Evolutionary conservation across 305 asterid species (phyloP), one percentile per base, ranked within the genome.

Genomic region (Fraxinus sp.): DNA sequence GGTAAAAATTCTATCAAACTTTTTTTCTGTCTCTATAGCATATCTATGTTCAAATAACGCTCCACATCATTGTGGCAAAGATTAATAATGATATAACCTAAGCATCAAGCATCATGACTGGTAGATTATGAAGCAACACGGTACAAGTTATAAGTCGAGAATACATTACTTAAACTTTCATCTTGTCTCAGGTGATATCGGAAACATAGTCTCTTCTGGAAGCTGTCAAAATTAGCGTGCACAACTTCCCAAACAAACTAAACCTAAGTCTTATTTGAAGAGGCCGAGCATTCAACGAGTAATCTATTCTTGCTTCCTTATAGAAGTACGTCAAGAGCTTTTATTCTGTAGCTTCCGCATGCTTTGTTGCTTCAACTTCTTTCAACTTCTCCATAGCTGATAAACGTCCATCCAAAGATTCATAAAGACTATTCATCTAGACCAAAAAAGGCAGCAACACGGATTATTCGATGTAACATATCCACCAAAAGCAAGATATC

Each of bases 351-450:
- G 93, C 87, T 83, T 92, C 93, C 62, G 75, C 90, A 18, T 78
- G 87, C 89, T 91, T 91, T 8, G 94, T 86, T 24, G 87, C 90
- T 85, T 92, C 92, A 0, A 66, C 93, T 78, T 87, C 86, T 86
- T 91, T 91, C 84, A 87, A 78, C 90, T 93, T 90, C 87, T 95
- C 99, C 87, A 95, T 74, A 77, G 91, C 82, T n/a, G 93, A 91
- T 80, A 94, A 79, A 64, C 98, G 94, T 77, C 89, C 92, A 46
- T 94, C 97, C 84, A 95, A 89, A 46, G 97, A 88, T 84, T 90
- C 89, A 80, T 89, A 87, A 52, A 89, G 81, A 74, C 81, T 82
- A 83, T 86, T 91, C 83, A 91, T 79, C 99, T 95, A 84, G 80
- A 81, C 22, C 13, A 78, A 64, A 57, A 71, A 13, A 77, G 80